These are phyloP conservation scores for Fusarium sp. DNA, from an alignment of 2,329 filamentous ascomycete genomes.

Conservation along the genomic window DNA sequence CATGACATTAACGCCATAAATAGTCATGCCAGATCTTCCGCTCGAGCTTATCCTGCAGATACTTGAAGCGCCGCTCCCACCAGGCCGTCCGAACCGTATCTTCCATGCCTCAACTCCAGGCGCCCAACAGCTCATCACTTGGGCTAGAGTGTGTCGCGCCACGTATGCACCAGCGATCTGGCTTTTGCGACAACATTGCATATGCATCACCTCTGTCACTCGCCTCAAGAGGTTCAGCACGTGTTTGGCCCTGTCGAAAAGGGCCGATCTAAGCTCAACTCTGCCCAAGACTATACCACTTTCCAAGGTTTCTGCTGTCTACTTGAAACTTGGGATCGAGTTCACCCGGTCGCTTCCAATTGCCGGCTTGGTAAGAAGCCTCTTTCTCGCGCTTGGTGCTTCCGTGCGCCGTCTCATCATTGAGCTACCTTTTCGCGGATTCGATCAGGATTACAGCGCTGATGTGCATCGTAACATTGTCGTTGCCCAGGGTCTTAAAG, in stretches of 20 bases:
- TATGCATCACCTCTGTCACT: slow-evolving; percentile 9
- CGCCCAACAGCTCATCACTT: slow-evolving; percentile 23
- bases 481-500: slow-evolving; percentile 4
- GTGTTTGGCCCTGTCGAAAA: slow-evolving; percentile 1
- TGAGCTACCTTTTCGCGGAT: slow-evolving; percentile 25
- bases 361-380: background rate
- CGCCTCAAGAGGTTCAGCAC: slow-evolving; percentile 13
- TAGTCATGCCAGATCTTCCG: slow-evolving; percentile 6
- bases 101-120: slow-evolving; percentile 11
- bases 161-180: slow-evolving; percentile 15
- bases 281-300: slow-evolving; percentile 12
- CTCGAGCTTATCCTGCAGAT: slow-evolving; percentile 31
- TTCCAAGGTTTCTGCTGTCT: slow-evolving; percentile 18
- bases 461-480: slow-evolving; percentile 2
- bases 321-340: slow-evolving; percentile 13
- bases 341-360: background rate
- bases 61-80: slow-evolving; percentile 15
- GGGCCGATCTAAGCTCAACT: background rate
- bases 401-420: slow-evolving; percentile 28
- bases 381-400: slow-evolving; percentile 9
- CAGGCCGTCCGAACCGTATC: slow-evolving; percentile 15
- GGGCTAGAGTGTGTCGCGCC: slow-evolving; percentile 27
- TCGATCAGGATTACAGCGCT: slow-evolving; percentile 7
- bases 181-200: slow-evolving; percentile 26
- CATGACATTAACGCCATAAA: slow-evolving; percentile 1